These are phyloP conservation scores for Cladophialophora bantiana DNA, from an alignment of 2,329 filamentous ascomycete genomes.

Conservation along the genomic window DNA sequence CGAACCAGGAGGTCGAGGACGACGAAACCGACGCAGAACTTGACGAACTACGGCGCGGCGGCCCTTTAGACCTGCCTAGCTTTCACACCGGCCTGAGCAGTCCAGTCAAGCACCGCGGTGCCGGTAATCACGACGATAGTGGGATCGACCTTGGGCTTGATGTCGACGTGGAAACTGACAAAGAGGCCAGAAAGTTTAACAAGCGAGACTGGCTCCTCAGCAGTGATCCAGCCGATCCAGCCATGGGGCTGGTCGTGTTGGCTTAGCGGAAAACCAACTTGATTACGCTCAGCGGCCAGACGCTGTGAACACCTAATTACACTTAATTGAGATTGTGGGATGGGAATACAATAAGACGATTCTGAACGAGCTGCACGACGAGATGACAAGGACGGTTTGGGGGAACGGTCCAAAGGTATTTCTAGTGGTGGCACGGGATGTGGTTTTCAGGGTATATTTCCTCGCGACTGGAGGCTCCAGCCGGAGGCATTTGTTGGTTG, in stretches of 20 bases:
- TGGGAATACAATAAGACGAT: slow-evolving; percentile 10
- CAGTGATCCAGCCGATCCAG: slow-evolving; percentile 39
- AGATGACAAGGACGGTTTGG: slow-evolving; percentile 12
- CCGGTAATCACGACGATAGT: slow-evolving; percentile 36
- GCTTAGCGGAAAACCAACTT: slow-evolving; percentile 16
- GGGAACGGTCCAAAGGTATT: slow-evolving; percentile 11
- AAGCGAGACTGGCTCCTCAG: slow-evolving; percentile 41
- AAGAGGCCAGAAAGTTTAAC: slow-evolving; percentile 40
- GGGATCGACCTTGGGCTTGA: slow-evolving; percentile 40
- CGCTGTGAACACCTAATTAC: slow-evolving; percentile 12
- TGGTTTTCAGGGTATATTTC: slow-evolving; percentile 8
- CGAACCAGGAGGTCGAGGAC: slow-evolving; percentile 25
- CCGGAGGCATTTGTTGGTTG: background rate
- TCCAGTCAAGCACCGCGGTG: slow-evolving; percentile 32
- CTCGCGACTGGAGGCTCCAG: background rate
- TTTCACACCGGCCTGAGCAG: slow-evolving; percentile 39
- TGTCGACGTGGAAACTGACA: slow-evolving; percentile 49
- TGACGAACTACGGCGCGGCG: slow-evolving; percentile 37
- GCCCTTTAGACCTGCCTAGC: slow-evolving; percentile 40
- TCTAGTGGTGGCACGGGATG: background rate
- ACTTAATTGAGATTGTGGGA: slow-evolving; percentile 2
- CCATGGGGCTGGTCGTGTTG: slow-evolving; percentile 33
- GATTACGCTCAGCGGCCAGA: background rate
- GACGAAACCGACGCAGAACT: slow-evolving; percentile 39
- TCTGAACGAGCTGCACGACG: slow-evolving; percentile 27